A percentile compares a stretch with the other conserved stretches of the same genome.
Conservation (phyloP, 1,139 yeast species). For the Yamadazyma atmosphaerica region DNA sequence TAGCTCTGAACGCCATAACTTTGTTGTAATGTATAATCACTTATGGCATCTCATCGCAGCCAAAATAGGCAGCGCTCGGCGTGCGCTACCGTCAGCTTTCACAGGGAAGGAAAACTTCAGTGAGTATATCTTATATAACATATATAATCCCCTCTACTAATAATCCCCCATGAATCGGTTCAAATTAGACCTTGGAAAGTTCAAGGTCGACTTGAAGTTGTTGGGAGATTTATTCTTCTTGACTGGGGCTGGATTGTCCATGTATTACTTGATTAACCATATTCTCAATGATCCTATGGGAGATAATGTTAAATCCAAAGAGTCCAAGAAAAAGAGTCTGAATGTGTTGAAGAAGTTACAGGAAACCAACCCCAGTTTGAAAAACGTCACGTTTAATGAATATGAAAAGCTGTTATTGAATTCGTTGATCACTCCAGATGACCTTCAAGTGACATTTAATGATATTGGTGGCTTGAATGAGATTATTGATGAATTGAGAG, state of each 20-base stretch:
- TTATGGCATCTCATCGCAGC: slow-evolving; percentile 11
- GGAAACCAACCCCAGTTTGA: slow-evolving; percentile 58
- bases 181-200: slow-evolving; percentile 39
- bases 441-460: slow-evolving; percentile 67
- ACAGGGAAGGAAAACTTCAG: not conserved
- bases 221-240: slow-evolving; percentile 69
- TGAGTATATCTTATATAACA: too few species aligned
- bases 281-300: slow-evolving; percentile 54
- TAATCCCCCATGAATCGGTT: slow-evolving; percentile 30
- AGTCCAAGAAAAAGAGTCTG: slow-evolving; percentile 66
- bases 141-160: too few species aligned
- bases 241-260: slow-evolving; percentile 80
- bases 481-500: slow-evolving; percentile 81
- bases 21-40: not conserved
- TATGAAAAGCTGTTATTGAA: slow-evolving; percentile 77
- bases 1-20: not conserved
- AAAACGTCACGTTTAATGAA: slow-evolving; percentile 57
- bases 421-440: slow-evolving; percentile 82
- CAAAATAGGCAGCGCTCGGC: too few species aligned
- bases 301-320: slow-evolving; percentile 59
- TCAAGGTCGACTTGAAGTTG: slow-evolving; percentile 54
- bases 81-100: not conserved
- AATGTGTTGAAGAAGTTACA: slow-evolving; percentile 62
- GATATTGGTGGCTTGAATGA: slow-evolving; percentile 89
- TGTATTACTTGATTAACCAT: slow-evolving; percentile 67